phyloP scores from a whole-genome alignment of 257 asterid genomes.

The Solanum megistacrolobum region DNA sequence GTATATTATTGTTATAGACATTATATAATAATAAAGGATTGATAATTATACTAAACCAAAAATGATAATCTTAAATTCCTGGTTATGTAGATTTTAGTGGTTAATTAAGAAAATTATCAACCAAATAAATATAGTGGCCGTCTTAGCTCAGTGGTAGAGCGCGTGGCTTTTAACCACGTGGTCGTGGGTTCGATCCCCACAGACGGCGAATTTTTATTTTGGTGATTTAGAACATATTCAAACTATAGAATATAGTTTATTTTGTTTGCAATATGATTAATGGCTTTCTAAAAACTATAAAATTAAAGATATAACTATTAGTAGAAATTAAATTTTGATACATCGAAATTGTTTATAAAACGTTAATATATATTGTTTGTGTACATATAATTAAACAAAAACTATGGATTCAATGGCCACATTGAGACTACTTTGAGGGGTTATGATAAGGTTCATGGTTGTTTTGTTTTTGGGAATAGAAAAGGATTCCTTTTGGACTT shows the following conservation, averaged over 20 bases:
- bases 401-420: neutral
- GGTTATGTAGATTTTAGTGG: neutral
- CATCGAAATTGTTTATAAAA: neutral
- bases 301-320: too few relatives aligned
- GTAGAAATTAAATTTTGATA: neutral
- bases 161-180: slow-evolving; percentile 99
- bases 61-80: too few relatives aligned
- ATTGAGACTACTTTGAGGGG: neutral
- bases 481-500: neutral
- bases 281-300: too few relatives aligned
- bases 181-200: slow-evolving; percentile 99
- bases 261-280: too few relatives aligned
- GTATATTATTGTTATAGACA: neutral
- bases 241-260: too few relatives aligned
- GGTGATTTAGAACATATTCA: too few relatives aligned
- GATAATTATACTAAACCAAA: neutral
- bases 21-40: neutral
- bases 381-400: neutral
- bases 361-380: neutral
- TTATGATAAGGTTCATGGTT: neutral
- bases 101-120: neutral
- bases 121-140: neutral
- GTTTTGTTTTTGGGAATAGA: neutral
- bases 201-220: slow-evolving; percentile 34
- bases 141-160: slow-evolving; percentile 96